A percentile compares a stretch with the other conserved stretches of the same genome.
phyloP scores from a whole-genome alignment of 495 filamentous ascomycete genomes.

The Aspergillus asperescens region DNA sequence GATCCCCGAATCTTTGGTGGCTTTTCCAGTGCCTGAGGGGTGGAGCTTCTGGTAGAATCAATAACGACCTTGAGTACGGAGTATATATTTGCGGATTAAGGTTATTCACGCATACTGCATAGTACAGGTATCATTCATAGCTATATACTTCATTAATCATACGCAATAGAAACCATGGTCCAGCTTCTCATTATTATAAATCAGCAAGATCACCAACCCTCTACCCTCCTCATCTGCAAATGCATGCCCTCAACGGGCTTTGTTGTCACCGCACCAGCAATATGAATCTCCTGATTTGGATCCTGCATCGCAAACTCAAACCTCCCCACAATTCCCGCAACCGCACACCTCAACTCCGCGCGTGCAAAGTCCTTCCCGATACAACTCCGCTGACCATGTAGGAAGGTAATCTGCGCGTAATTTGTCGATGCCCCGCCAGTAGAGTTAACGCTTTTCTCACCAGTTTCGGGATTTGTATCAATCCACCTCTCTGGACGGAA shows the following conservation, averaged over 20 bases:
- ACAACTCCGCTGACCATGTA: slow-evolving; percentile 46
- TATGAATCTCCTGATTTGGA: slow-evolving; percentile 52
- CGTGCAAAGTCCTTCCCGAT: slow-evolving; percentile 49
- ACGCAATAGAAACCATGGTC: neutral
- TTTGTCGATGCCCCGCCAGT: slow-evolving; percentile 41
- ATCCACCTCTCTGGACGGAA: slow-evolving; percentile 49
- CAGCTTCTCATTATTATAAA: neutral
- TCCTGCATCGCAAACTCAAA: slow-evolving; percentile 53
- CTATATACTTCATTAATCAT: neutral
- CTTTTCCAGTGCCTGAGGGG: neutral
- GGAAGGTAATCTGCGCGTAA: slow-evolving; percentile 44
- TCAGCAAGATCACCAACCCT: slow-evolving; percentile 53
- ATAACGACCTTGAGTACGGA: no score
- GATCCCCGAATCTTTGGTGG: slow-evolving; percentile 12
- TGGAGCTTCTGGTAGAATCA: neutral
- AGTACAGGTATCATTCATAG: neutral
- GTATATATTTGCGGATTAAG: no score
- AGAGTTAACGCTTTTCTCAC: slow-evolving; percentile 25
- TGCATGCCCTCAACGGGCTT: slow-evolving; percentile 62
- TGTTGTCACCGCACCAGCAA: slow-evolving; percentile 59
- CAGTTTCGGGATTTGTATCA: slow-evolving; percentile 32
- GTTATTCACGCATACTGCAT: no score
- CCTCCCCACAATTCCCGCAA: slow-evolving; percentile 34
- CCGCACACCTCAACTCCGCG: slow-evolving; percentile 34
- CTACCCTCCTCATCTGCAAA: slow-evolving; percentile 53